Conservation (phyloP, 805 yeast genomes). For the Barnettozyma siamensis region DNA sequence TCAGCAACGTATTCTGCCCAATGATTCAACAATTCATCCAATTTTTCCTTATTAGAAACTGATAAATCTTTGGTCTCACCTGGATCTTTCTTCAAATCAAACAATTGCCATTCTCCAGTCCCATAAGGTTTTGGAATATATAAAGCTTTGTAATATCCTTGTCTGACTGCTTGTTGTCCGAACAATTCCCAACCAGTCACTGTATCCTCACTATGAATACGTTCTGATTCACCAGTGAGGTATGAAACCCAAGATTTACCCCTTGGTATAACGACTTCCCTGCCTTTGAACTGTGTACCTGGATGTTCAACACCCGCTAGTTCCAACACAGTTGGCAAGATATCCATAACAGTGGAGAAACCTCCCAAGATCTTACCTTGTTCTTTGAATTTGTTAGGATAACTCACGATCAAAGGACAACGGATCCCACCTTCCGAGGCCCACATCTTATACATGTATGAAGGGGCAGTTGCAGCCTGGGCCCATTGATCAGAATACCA, state of each 20-base stretch:
- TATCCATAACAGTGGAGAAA: conserved; percentile 55
- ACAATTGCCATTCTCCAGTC: conserved; percentile 44
- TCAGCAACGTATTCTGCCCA: conserved; percentile 51
- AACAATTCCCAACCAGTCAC: conserved; percentile 54
- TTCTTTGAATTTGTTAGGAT: conserved; percentile 31
- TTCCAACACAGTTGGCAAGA: conserved; percentile 50
- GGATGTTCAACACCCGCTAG: conserved; percentile 42
- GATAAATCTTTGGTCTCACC: conserved; percentile 48
- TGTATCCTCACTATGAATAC: conserved; percentile 32
- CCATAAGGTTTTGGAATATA: conserved; percentile 46
- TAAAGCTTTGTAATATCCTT: conserved; percentile 43
- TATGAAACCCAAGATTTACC: conserved; percentile 43
- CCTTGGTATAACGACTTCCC: conserved; percentile 38
- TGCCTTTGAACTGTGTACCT: conserved; percentile 34
- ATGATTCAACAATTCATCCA: conserved; percentile 37
- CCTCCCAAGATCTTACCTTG: conserved; percentile 31
- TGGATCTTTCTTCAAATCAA: conserved; percentile 37
- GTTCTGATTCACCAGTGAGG: conserved; percentile 25
- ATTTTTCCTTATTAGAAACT: conserved; percentile 29
- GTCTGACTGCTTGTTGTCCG: conserved; percentile 50
- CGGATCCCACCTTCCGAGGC: conserved; percentile 56
- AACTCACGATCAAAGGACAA: conserved; percentile 46
- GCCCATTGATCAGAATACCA: conserved; percentile 58
- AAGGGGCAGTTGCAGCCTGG: conserved; percentile 56
- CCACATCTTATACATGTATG: conserved; percentile 50